These are phyloP conservation scores for Graphilbum sp. DNA, from an alignment of 2,329 filamentous ascomycete species.

Conservation along the genomic window DNA sequence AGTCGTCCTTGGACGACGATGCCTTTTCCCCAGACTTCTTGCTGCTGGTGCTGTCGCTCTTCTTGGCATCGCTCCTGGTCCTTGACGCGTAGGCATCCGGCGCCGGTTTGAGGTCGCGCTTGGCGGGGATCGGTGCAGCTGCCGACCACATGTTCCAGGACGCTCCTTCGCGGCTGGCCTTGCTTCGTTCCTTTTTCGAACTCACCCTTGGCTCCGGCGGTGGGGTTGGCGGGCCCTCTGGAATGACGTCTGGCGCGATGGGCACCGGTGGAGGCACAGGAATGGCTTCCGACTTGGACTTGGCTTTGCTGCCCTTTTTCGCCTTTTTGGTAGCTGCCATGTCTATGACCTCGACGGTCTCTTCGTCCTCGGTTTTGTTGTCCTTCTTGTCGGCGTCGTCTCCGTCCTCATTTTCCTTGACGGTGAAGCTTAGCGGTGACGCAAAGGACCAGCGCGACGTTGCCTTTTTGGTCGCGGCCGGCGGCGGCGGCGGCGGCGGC, in stretches of 20 bases:
- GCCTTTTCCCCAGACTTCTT: conserved; percentile 41
- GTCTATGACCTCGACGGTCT: conserved; percentile 31
- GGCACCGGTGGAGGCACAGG: conserved; percentile 21
- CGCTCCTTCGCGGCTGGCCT: conserved; percentile 53
- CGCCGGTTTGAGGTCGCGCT: conserved; percentile 38
- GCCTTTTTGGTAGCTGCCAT: conserved; percentile 28
- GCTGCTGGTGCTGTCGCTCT: conserved; percentile 24
- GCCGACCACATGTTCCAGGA: conserved; percentile 61
- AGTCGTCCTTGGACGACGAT: conserved; percentile 30
- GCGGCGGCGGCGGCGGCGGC: conserved; percentile 1
- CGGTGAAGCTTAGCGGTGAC: conserved; percentile 9
- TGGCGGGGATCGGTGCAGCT: conserved; percentile 12
- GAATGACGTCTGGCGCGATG: conserved; percentile 28
- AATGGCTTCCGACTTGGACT: conserved; percentile 21
- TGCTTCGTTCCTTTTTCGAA: conserved; percentile 60
- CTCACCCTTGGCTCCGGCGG: conserved; percentile 40
- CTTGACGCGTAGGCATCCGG: conserved; percentile 27
- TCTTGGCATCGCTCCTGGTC: conserved; percentile 50
- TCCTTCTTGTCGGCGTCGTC: conserved; percentile 3
- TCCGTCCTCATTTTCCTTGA: conserved; percentile 7
- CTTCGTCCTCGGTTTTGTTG: conserved; percentile 19
- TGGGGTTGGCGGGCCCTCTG: conserved; percentile 31
- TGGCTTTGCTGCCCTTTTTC: conserved; percentile 21
- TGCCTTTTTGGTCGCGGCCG: conserved; percentile 4
- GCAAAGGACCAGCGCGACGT: conserved; percentile 8